Conservation (phyloP, 495 filamentous ascomycete genomes). For the Penicillium canariense region DNA sequence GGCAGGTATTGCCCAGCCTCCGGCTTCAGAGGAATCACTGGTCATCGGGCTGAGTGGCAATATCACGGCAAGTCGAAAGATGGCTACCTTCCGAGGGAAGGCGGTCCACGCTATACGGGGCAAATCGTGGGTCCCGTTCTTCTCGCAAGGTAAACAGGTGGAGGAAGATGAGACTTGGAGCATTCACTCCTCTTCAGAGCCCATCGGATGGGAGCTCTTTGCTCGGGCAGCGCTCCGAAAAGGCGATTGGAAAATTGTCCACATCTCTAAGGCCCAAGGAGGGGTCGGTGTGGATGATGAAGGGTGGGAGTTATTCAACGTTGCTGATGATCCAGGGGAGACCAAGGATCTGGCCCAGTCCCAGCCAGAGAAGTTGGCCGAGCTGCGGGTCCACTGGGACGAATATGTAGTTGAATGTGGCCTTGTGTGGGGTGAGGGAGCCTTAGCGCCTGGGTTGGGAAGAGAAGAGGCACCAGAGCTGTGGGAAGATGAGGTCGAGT, state of each 20-base stretch:
- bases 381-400: constrained; percentile 39
- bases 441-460: constrained; percentile 6
- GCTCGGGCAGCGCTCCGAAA: constrained; percentile 37
- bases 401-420: constrained; percentile 30
- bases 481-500: constrained; percentile 17
- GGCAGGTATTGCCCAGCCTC: constrained; percentile 5
- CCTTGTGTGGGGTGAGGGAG: constrained; percentile 17
- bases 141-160: neutral
- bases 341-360: constrained; percentile 31
- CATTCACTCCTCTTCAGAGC: constrained; percentile 15
- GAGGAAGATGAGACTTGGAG: constrained; percentile 17
- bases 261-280: constrained; percentile 8
- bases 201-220: constrained; percentile 38
- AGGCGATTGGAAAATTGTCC: constrained; percentile 40
- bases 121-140: constrained; percentile 14
- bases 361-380: constrained; percentile 26
- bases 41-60: neutral
- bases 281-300: constrained; percentile 7
- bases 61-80: neutral
- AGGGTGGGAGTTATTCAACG: constrained; percentile 37
- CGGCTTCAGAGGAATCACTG: neutral
- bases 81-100: constrained; percentile 12
- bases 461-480: constrained; percentile 16
- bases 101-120: constrained; percentile 18
- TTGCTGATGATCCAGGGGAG: constrained; percentile 41